Percentiles rank a stretch among this genome's conserved stretches.
Evolutionary conservation across 1,284 basidiomycete species (phyloP).

Genomic region (Athelia psychrophila): DNA sequence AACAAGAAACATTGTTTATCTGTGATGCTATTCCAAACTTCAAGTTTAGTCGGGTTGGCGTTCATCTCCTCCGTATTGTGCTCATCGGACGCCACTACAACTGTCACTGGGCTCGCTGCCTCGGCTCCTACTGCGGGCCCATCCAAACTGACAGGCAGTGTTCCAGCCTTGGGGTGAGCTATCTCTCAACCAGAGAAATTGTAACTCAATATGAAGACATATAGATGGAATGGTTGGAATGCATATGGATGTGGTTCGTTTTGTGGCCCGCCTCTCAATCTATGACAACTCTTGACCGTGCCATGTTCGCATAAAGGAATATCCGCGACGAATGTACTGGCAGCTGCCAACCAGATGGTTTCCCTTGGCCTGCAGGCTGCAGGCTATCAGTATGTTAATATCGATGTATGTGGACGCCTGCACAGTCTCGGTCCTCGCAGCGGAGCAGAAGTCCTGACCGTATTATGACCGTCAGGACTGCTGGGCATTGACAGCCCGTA

Average conservation of each 20-base stretch:
- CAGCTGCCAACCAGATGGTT: slow-evolving; percentile 44
- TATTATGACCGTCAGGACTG: slow-evolving; percentile 50
- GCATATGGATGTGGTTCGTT: slow-evolving; percentile 44
- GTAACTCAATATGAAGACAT: too few relatives aligned
- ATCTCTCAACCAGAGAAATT: too few relatives aligned
- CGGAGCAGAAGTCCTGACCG: neutral
- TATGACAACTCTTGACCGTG: neutral
- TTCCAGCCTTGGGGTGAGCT: slow-evolving; percentile 35
- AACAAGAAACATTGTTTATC: too few relatives aligned
- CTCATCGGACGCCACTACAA: too few relatives aligned
- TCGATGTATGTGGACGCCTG: slow-evolving; percentile 40
- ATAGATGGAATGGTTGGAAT: slow-evolving; percentile 55
- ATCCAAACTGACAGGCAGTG: slow-evolving; percentile 26
- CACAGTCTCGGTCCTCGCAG: neutral
- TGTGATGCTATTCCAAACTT: too few relatives aligned
- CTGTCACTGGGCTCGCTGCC: slow-evolving; percentile 8
- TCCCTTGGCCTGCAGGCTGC: slow-evolving; percentile 46
- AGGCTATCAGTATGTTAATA: slow-evolving; percentile 54
- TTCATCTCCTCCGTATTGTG: too few relatives aligned
- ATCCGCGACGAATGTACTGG: slow-evolving; percentile 42
- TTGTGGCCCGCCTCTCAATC: neutral
- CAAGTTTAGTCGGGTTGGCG: too few relatives aligned
- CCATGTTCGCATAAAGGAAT: slow-evolving; percentile 29
- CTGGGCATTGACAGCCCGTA: slow-evolving; percentile 42
- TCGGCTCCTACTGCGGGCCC: slow-evolving; percentile 27